Evolutionary conservation across 2,329 filamentous ascomycete species (phyloP), one percentile per base, ranked within the genome.

Genomic region (Venturia oleaginea): DNA sequence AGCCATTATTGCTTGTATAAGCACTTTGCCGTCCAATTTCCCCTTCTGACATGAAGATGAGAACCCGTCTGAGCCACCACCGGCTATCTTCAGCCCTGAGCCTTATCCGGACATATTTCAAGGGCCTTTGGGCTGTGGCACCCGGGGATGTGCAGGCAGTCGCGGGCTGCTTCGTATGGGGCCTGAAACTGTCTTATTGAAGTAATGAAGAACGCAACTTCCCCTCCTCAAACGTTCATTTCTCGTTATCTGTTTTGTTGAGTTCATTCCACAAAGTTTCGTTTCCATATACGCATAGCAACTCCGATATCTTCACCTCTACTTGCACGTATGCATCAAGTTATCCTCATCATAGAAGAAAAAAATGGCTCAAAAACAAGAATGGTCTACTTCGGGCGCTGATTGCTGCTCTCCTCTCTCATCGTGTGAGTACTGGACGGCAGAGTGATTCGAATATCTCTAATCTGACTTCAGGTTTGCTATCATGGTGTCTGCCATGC

Each of bases 401-500:
- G 64, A 68, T 24, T 74, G 73, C 67, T 74, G 70, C 68, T 66
- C 67, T 6, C 73, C 72, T 10, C 68, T 74, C 17, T 67, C 67
- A 19, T 71, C 71, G 17, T 74, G 72, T 73, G 66, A 64, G 71
- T 65, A 48, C 7, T n/a, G 42, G 13, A 40, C 34, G 13, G 11
- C 38, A 42, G 13, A 38, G 34, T 13, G 19, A n/a, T n/a, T 13
- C 30, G 4, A 15, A 38, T 40, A 7, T 24, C 38, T 57, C 42
- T 55, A 38, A 66, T 69, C 13, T 68, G 63, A 17, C 11, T 34
- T 3, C 15, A 74, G 72, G 73, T 67, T 69, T 71, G 57, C 67
- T 75, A 11, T 69, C 71, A 32, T 74, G 71, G 68, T 75, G 69
- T 68, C 71, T 71, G 54, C 73, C 72, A 22, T 75, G 73, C 67